Evolutionary conservation across 2,329 filamentous ascomycete genomes (phyloP), one percentile per base, ranked within the genome.

Genomic region (Fusarium hostae): DNA sequence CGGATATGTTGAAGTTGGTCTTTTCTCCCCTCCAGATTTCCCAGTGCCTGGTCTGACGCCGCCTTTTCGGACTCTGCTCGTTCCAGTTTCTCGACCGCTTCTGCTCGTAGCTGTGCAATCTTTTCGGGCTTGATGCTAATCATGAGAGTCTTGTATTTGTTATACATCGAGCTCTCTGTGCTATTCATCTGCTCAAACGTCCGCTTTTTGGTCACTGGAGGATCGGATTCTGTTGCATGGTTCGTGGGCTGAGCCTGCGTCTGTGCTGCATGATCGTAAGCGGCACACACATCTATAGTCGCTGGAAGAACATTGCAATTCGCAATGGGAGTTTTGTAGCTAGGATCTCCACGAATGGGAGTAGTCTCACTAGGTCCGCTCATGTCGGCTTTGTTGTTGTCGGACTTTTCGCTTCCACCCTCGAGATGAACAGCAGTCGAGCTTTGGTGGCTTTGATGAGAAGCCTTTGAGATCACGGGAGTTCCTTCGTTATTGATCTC

Each of bases 291-390:
- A 8, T 11, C 12, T 3, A 30, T 6, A 15, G 28, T 7, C 5
- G 20, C 6, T 11, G 20, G 28, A 16, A 5, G 20, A 22, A 11
- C 3, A 4, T n/a, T n/a, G 3, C 2, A 6, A 5, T 32, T 22
- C 0, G 28, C 11, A 3, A 3, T 6, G 9, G 16, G 3, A 7
- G 8, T 5, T 20, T 35, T 13, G 6, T 35, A 10, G 32, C 2
- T 26, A 6, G 3, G n/a, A 24, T 7, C 30, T 15, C 13, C 9
- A 10, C 10, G 20, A 6, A 8, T 32, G 0, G 15, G 6, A 4
- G 3, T 7, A 5, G 13, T 10, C 6, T 32, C 13, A 11, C 1
- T 48, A 12, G 4, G 9, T 3, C 10, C 28, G n/a, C 13, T 13
- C 24, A 8, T 51, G 20, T 20, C 9, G 18, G 18, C 10, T 18